Evolutionary conservation across 805 yeast species (phyloP), one percentile per base, ranked within the genome.

Genomic region (Candida cerambycidarum): DNA sequence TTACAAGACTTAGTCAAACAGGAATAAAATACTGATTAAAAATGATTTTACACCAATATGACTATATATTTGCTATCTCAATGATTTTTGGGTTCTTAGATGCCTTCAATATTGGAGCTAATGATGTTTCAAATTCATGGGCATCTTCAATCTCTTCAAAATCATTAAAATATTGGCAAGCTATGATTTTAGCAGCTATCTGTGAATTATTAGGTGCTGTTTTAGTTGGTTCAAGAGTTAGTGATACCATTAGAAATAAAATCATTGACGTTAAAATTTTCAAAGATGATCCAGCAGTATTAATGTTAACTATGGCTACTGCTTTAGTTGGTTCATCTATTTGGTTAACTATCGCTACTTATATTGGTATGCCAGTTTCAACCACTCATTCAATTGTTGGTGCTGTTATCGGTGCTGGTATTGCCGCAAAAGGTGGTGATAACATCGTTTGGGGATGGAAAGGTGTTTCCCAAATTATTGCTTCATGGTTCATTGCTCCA

Each of bases 401-500:
- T 55, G 89, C 80, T 32, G 73, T 82, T 31, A 81, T 83, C 45
- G 92, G 92, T 51, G 75, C 85, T 7, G 83, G 87, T 47, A 75
- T 85, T 53, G 92, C 89, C 32, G 80, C 89, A 29, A 77, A 73
- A 51, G 89, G 89, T 44, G 79, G 78, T 33, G 56, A 63, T 5
- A 70, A 78, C 47, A 75, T 84, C 41, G 65, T 59, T 42, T 85
- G 92, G 92, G 89, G 89, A 19, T 85, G 90, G 92, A 39, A 52
- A 12, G 89, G 90, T 21, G 82, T 85, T 45, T 55, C 85, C 1
- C 83, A 81, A 61, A 84, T 84, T 48, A 78, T 80, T 47, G 90
- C 92, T 3, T 80, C 89, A 10, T 85, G 90, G 90, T 80, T 82
- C 56, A 79, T 84, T 64, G 89, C 92, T 5, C 92, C 92, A 12